Evolutionary conservation across 177 flowering plant species (phyloP), one percentile per base, ranked within the genome.

Genomic region (Telopea speciosissima): DNA sequence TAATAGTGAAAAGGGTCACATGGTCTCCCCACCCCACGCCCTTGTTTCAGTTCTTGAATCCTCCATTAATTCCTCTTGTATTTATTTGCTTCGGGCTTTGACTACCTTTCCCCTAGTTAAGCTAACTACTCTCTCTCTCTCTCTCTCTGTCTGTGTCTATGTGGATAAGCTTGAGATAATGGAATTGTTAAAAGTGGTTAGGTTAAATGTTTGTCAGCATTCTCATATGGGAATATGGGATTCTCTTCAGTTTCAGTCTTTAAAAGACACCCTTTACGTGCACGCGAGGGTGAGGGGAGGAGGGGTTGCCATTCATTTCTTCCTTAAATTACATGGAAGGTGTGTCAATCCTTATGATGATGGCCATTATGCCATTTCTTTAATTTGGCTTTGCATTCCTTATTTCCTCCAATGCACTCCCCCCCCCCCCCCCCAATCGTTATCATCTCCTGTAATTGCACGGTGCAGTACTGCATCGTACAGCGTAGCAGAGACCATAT

Each of bases 61-160:
- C 79, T 82, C 82, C 81, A 80, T 78, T 76, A 82, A 80, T 78
- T 76, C 78, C 78, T 82, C 82, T 72, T 77, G 79, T 71, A 73
- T 63, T 73, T 75, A 77, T 68, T 10, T 68, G 19, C 21, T 66
- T 3, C 11, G 68, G 26, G 67, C 80, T 75, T 77, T 76, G 79
- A 78, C 80, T 31, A 54, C 58, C 70, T 68, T 75, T 66, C 42
- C 6, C 42, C 61, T n/a, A n/a, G n/a, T n/a, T n/a, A n/a, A n/a
- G n/a, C n/a, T 65, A 19, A 52, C 58, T 52, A 14, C 58, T 3
- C 22, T 65, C 69, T 60, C 65, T 40, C 44, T 65, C 24, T 36
- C 23, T 64, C 17, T 60, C 19, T 24, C n/a, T 68, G 16, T 24
- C 6, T 23, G 1, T 24, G 12, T 5, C 7, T 28, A 1, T 28